phyloP scores from a whole-genome alignment of 1,139 yeast genomes.

The Kazachstania sp. region DNA sequence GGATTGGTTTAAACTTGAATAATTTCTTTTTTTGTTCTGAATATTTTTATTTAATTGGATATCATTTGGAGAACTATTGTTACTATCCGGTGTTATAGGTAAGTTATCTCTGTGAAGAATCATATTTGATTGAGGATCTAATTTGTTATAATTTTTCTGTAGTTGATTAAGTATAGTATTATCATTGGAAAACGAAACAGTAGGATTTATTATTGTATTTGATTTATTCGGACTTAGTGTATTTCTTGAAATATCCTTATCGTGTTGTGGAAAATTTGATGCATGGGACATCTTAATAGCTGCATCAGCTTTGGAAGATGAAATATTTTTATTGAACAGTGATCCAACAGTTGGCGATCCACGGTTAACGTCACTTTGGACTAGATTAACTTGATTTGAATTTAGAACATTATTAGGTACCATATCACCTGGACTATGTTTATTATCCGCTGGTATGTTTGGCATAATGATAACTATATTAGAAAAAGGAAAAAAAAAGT shows the following conservation, averaged over 20 bases:
- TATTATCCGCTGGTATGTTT: not conserved
- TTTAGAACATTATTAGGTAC: not conserved
- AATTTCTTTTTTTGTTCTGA: not conserved
- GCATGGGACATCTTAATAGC: not conserved
- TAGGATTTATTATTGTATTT: not conserved
- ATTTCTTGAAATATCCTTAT: no score
- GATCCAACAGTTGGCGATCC: not conserved
- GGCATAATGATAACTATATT: not conserved
- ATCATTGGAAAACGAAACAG: not conserved
- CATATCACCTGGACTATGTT: not conserved
- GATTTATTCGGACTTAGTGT: no score
- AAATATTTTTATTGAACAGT: not conserved
- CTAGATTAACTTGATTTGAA: not conserved
- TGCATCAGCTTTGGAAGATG: not conserved
- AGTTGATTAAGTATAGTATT: not conserved
- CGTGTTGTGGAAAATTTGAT: not conserved
- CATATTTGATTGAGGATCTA: not conserved
- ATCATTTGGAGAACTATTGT: slow-evolving; percentile 10
- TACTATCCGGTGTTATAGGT: slow-evolving; percentile 21
- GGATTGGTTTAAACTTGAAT: not conserved
- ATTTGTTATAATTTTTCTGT: not conserved
- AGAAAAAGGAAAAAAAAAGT: not conserved
- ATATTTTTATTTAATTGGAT: slow-evolving; percentile 1
- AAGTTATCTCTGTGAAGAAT: not conserved
- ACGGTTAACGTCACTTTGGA: not conserved